A percentile compares a stretch with the other conserved stretches of the same genome.
These are phyloP conservation scores for Cladosporium sp. DNA, from an alignment of 2,329 filamentous ascomycete genomes.

Conservation along the genomic window DNA sequence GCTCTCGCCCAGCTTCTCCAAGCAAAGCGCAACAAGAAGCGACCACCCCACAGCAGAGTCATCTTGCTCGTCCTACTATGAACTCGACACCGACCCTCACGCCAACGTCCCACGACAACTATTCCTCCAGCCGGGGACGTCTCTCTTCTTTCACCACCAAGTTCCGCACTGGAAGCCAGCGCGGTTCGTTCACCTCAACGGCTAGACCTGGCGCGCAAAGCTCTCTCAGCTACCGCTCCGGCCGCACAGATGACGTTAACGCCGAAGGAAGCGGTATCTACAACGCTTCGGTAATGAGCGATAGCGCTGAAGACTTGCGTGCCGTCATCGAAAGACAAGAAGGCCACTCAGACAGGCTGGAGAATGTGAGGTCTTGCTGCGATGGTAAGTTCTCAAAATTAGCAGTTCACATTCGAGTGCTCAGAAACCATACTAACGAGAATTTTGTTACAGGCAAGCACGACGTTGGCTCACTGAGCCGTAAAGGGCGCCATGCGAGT, in stretches of 20 bases:
- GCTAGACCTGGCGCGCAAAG: conserved; percentile 41
- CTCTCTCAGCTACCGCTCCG: conserved; percentile 32
- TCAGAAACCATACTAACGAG: not conserved
- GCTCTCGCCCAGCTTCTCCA: conserved; percentile 36
- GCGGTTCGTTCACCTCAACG: conserved; percentile 45
- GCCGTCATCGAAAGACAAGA: conserved; percentile 77
- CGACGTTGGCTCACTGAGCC: conserved; percentile 8
- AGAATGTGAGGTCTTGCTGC: conserved; percentile 96
- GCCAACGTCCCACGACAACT: conserved; percentile 13
- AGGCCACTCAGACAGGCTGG: conserved; percentile 73
- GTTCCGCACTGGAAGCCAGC: conserved; percentile 26
- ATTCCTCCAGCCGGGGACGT: conserved; percentile 7
- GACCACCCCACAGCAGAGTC: not conserved
- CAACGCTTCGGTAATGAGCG: conserved; percentile 60
- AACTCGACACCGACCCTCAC: conserved; percentile 13
- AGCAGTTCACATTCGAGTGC: too few relatives aligned
- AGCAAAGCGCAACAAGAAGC: conserved; percentile 21
- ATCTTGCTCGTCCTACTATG: not conserved
- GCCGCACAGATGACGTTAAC: conserved; percentile 12
- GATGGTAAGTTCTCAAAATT: conserved; percentile 68
- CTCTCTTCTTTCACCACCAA: conserved; percentile 7
- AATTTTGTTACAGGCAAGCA: conserved; percentile 1
- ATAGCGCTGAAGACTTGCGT: conserved; percentile 76
- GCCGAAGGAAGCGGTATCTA: conserved; percentile 34
- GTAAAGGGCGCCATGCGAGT: conserved; percentile 2